Evolutionary conservation across 345 rosid species (phyloP), one percentile per base, ranked within the genome.

Genomic region (Eutrema japonicum): DNA sequence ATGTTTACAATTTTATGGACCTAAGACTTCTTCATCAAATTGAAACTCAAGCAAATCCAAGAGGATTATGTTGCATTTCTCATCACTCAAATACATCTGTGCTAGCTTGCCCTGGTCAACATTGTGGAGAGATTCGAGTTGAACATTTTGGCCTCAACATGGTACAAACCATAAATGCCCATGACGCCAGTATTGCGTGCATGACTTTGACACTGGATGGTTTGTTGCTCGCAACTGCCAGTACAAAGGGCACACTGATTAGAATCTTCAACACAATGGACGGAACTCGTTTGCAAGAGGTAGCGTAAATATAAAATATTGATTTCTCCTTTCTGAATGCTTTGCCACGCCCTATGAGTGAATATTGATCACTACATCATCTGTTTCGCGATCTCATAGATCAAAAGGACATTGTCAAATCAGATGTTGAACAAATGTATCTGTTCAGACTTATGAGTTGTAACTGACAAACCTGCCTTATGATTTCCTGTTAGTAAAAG

Each of bases 201-300:
- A 59, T 93, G 64, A 87, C 92, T 73, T 75, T 93, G 83, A 88
- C 98, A 4, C 59, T 82, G 82, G 98, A 93, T 75, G 98, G 96
- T 74, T 76, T 88, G 58, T 86, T 93, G 72, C 98, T 93, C 10
- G 96, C 96, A 18, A 93, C 96, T 75, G 96, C 96, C 13, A 93
- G 96, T 83, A 80, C 85, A 37, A 90, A 78, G 79, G 98, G 96
- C 56, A 93, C 97, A 14, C 80, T 93, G 81, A 85, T 87, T 59
- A 87, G 98, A 82, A 90, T 93, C 74, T 93, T 87, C 81, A 93
- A 90, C 81, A 90, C 97, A 9, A 77, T 93, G 89, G 98, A 93
- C 62, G 98, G 98, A 45, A 86, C 92, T 79, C 85, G 79, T 59
- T 76, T 87, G 77, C 97, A 89, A 80, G 97, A 93, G 97, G 97